Evolutionary conservation across 257 asterid species (phyloP), one percentile per base, ranked within the genome.

Genomic region (Jaltomata sinuosa): DNA sequence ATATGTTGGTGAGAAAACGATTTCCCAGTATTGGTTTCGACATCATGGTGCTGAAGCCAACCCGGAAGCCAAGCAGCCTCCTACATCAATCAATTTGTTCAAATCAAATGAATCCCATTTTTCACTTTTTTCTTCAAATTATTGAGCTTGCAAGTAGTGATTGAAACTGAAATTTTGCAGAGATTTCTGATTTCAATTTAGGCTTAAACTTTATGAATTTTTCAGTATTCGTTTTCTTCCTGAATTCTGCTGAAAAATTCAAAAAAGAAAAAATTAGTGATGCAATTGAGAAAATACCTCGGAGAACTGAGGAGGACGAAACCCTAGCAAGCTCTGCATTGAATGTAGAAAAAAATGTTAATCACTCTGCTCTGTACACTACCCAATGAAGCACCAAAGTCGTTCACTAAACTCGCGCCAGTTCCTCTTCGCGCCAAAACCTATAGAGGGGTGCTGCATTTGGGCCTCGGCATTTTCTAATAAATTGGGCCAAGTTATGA

Each of bases 241-340:
- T n/a, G n/a, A n/a, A n/a, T n/a, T n/a, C n/a, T n/a, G n/a, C n/a
- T n/a, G n/a, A n/a, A n/a, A n/a, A n/a, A n/a, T n/a, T 32, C 36
- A 27, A 3, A 8, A 9, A 49, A 81, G n/a, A 11, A 10, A 16
- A 62, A 49, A 38, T 7, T n/a, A 21, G 65, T 6, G 8, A 21
- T 55, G 31, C 10, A 22, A 22, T 59, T 27, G 79, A 25, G 11
- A 4, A 25, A n/a, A 5, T 62, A 89, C 97, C 95, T 93, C 97
- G 3, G 97, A 93, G 87, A 93, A 93, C 36, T 89, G 94, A 47
- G 95, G 94, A 79, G 89, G 93, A 32, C 95, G 95, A 84, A 90
- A 89, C 31, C 89, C 95, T n/a, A 87, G 25, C 55, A 88, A 77
- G 90, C 79, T 87, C 62, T 57, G 86, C 95, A 93, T 91, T 15